phyloP scores from a whole-genome alignment of 2,329 filamentous ascomycete genomes.

The Pyrenochaeta sp. region DNA sequence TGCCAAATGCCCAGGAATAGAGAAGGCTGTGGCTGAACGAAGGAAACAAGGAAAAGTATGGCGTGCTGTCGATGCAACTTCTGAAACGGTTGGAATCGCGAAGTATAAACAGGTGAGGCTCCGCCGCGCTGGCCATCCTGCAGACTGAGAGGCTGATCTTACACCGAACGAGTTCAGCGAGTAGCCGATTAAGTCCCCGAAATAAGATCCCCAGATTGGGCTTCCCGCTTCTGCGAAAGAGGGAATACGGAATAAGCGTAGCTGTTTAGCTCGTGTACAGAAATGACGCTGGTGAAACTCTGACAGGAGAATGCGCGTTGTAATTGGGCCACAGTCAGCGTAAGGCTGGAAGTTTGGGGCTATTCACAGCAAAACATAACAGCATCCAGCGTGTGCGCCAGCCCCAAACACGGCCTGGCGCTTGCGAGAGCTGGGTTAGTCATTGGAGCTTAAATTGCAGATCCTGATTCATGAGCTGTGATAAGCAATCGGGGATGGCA shows the following conservation, averaged over 20 bases:
- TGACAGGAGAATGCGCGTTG: slow-evolving; percentile 13
- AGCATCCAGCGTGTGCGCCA: background rate
- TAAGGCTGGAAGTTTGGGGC: slow-evolving; percentile 10
- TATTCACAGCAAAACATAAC: background rate
- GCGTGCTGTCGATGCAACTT: slow-evolving; percentile 10
- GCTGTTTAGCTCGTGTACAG: slow-evolving; percentile 3
- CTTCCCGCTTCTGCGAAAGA: slow-evolving; percentile 7
- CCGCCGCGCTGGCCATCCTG: slow-evolving; percentile 17
- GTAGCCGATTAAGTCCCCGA: slow-evolving; percentile 32
- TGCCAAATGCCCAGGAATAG: slow-evolving; percentile 25
- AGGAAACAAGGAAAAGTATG: slow-evolving; percentile 12
- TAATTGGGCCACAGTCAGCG: slow-evolving; percentile 7
- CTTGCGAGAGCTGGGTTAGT: slow-evolving; percentile 4
- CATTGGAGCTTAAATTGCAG: background rate
- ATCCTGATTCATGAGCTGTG: background rate
- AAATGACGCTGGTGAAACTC: slow-evolving; percentile 8
- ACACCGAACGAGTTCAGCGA: slow-evolving; percentile 12
- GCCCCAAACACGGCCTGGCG: slow-evolving; percentile 7
- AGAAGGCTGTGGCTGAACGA: slow-evolving; percentile 16
- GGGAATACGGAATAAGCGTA: slow-evolving; percentile 9
- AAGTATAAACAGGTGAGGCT: slow-evolving; percentile 32
- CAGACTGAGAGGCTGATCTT: slow-evolving; percentile 26
- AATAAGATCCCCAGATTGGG: slow-evolving; percentile 9
- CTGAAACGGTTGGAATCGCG: slow-evolving; percentile 25
- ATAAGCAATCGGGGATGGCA: background rate